These are phyloP conservation scores for Eimeria maxima DNA, from an alignment of 169 alveolate genomes.

Conservation along the genomic window DNA sequence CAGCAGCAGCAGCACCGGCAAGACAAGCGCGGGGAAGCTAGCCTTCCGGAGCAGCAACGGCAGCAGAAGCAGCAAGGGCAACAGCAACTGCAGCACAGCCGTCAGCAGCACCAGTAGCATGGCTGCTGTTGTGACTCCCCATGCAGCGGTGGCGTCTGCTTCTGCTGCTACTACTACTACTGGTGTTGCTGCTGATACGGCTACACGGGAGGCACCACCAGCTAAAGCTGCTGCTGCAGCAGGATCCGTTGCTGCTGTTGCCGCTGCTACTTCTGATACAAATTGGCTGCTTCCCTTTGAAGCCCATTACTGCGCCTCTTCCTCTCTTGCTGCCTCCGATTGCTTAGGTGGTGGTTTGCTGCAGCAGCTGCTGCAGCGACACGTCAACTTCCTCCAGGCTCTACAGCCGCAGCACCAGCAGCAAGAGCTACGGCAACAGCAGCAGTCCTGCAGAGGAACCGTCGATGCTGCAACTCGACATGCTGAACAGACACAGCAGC, in stretches of 20 bases:
- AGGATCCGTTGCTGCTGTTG: neutral
- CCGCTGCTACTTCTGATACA: neutral
- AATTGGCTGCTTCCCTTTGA: slow-evolving; percentile 34
- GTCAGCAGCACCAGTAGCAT: slow-evolving; percentile 38
- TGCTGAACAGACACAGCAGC: neutral
- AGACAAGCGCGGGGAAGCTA: neutral
- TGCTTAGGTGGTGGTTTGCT: neutral
- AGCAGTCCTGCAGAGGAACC: neutral
- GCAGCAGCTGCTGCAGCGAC: slow-evolving; percentile 42
- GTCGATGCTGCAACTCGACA: neutral
- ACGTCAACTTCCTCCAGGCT: neutral
- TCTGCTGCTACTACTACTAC: neutral
- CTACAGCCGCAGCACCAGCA: slow-evolving; percentile 12
- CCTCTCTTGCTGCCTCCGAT: neutral
- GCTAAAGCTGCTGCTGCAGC: slow-evolving; percentile 6
- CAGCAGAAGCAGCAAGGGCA: slow-evolving; percentile 8
- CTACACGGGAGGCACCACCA: neutral
- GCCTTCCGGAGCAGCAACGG: neutral
- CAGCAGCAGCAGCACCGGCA: slow-evolving; percentile 33
- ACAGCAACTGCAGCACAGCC: neutral
- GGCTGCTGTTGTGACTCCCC: neutral
- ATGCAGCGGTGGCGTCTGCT: neutral
- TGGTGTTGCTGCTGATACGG: neutral
- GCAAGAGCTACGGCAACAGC: neutral
- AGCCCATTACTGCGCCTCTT: neutral